Percentiles rank a stretch among this genome's conserved stretches.
phyloP scores from a whole-genome alignment of 2,329 filamentous ascomycete genomes.

The Cytospora chrysosperma region DNA sequence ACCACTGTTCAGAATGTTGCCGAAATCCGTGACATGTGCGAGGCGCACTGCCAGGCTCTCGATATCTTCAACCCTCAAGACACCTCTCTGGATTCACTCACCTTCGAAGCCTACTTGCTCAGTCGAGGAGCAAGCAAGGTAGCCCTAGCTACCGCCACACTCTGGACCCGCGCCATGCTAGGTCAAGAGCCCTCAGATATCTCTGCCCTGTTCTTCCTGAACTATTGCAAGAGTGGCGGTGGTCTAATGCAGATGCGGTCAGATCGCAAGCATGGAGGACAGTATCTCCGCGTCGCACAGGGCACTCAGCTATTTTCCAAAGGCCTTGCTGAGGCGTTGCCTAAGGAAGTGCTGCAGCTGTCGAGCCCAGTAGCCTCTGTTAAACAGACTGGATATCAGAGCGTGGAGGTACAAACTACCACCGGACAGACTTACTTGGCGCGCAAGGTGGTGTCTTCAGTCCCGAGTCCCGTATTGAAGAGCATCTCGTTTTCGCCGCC shows the following conservation, averaged over 20 bases:
- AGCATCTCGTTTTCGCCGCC: conserved; percentile 47
- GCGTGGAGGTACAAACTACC: conserved; percentile 30
- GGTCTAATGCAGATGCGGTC: conserved; percentile 53
- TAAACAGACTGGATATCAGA: conserved; percentile 27
- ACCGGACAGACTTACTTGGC: conserved; percentile 34
- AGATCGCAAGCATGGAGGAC: conserved; percentile 51
- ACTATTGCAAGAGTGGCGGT: conserved; percentile 53
- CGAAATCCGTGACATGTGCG: neutral
- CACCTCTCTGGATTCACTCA: neutral
- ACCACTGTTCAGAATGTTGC: neutral
- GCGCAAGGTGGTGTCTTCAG: conserved; percentile 47
- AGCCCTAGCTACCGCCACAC: conserved; percentile 37
- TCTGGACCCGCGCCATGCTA: conserved; percentile 51
- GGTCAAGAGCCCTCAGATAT: conserved; percentile 50
- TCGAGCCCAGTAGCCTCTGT: conserved; percentile 34
- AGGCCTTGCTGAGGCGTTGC: conserved; percentile 37
- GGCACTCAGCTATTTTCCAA: conserved; percentile 45
- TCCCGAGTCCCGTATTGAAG: conserved; percentile 46
- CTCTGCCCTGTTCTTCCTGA: conserved; percentile 53
- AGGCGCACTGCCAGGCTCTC: neutral
- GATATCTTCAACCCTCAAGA: neutral
- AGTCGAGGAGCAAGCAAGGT: neutral
- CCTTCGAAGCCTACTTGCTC: conserved; percentile 3
- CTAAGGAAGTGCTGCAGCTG: conserved; percentile 31
- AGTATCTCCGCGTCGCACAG: conserved; percentile 48